phyloP scores from a whole-genome alignment of 2,329 filamentous ascomycete species.

The Scedosporium minutisporum region DNA sequence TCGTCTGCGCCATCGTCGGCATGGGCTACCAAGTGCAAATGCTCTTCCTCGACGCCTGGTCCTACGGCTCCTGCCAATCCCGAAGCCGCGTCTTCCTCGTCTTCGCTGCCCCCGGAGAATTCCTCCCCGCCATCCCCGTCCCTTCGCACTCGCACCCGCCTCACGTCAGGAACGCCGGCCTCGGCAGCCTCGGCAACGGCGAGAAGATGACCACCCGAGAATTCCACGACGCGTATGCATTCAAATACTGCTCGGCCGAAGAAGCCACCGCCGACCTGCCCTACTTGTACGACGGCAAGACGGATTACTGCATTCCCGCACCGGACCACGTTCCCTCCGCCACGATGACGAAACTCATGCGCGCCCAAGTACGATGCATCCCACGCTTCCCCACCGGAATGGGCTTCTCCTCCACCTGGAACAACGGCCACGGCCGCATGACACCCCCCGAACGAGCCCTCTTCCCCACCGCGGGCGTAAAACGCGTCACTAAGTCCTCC shows the following conservation, averaged over 20 bases:
- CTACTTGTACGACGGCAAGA: constrained; percentile 48
- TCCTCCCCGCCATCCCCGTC: constrained; percentile 43
- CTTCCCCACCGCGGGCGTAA: constrained; percentile 27
- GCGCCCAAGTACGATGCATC: constrained; percentile 44
- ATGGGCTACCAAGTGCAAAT: constrained; percentile 69
- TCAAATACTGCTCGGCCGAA: constrained; percentile 42
- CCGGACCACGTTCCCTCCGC: constrained; percentile 57
- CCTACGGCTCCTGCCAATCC: constrained; percentile 55
- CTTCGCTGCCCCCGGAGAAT: constrained; percentile 57
- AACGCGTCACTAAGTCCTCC: constrained; percentile 30
- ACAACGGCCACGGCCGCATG: constrained; percentile 25
- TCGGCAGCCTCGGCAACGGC: constrained; percentile 53
- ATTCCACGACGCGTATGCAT: constrained; percentile 40
- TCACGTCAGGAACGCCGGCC: constrained; percentile 15
- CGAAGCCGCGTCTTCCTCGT: constrained; percentile 61
- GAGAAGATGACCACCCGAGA: constrained; percentile 45
- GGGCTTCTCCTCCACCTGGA: constrained; percentile 36
- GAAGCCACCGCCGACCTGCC: constrained; percentile 54
- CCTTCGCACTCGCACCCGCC: constrained; percentile 55
- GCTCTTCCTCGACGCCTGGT: constrained; percentile 60
- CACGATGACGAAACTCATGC: constrained; percentile 26
- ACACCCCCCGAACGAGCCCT: constrained; percentile 26
- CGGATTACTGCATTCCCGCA: constrained; percentile 50
- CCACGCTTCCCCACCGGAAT: constrained; percentile 48
- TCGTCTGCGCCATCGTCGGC: constrained; percentile 63